Evolutionary conservation across 805 yeast genomes (phyloP).

Genomic region (Schwanniomyces occidentalis): DNA sequence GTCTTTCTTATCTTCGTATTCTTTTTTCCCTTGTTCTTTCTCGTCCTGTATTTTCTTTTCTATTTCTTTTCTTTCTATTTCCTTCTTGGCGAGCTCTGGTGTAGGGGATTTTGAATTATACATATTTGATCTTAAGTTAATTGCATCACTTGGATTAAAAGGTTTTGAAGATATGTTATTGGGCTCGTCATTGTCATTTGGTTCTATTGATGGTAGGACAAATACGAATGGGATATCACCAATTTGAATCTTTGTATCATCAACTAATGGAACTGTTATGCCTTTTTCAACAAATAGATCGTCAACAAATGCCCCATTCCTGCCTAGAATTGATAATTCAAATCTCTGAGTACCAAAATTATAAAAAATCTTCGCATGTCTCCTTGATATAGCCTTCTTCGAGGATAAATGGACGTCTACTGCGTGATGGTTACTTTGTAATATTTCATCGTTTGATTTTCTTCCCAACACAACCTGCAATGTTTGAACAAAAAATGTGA

Average conservation of each 20-base stretch:
- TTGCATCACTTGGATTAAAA: constrained; percentile 63
- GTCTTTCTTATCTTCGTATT: background rate
- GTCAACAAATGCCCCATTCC: constrained; percentile 97
- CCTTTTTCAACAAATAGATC: constrained; percentile 88
- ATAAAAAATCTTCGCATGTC: constrained; percentile 94
- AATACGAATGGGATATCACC: constrained; percentile 90
- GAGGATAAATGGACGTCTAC: constrained; percentile 93
- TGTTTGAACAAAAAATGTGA: constrained; percentile 94
- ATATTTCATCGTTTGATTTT: constrained; percentile 51
- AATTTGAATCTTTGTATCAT: constrained; percentile 84
- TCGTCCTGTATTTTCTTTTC: constrained; percentile 5
- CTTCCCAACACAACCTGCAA: constrained; percentile 93
- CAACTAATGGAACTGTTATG: constrained; percentile 81
- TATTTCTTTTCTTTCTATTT: constrained; percentile 1
- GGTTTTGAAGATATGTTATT: constrained; percentile 29
- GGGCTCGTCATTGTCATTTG: constrained; percentile 28
- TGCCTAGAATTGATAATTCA: constrained; percentile 86
- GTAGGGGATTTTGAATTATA: constrained; percentile 25
- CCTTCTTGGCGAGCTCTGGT: constrained; percentile 36
- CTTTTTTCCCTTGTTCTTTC: constrained; percentile 3
- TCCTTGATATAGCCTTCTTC: constrained; percentile 88
- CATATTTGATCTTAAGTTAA: constrained; percentile 52
- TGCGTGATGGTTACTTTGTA: constrained; percentile 67
- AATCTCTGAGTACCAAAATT: constrained; percentile 95
- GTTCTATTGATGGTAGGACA: constrained; percentile 72